These are phyloP conservation scores for Arxiozyma slooffiae DNA, from an alignment of 1,139 yeast species.

Conservation along the genomic window DNA sequence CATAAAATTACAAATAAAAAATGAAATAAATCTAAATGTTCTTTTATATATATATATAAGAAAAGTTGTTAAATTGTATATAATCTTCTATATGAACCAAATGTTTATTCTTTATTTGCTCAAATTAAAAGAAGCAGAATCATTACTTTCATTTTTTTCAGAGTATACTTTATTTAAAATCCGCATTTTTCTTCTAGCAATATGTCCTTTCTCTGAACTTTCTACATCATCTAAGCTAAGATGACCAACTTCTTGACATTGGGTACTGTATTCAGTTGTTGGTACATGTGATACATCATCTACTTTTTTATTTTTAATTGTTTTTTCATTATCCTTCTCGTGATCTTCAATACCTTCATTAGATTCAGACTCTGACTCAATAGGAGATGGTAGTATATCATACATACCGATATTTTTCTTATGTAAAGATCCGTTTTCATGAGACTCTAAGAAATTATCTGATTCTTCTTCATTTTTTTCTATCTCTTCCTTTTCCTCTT, in stretches of 20 bases:
- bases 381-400: not conserved
- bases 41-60: not conserved
- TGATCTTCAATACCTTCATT: slow-evolving; percentile 2
- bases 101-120: too few relatives aligned
- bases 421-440: slow-evolving; percentile 5
- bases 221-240: slow-evolving; percentile 10
- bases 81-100: too few relatives aligned
- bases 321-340: not conserved
- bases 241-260: slow-evolving; percentile 20
- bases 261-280: not conserved
- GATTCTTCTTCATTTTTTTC: slow-evolving; percentile 7
- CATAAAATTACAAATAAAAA: slow-evolving; percentile 33
- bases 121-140: not conserved
- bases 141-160: not conserved
- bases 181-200: slow-evolving; percentile 24
- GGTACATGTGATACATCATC: not conserved
- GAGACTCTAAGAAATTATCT: not conserved
- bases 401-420: not conserved
- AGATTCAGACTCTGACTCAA: not conserved
- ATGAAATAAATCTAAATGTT: not conserved
- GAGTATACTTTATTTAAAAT: slow-evolving; percentile 18
- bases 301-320: not conserved
- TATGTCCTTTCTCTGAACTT: slow-evolving; percentile 7
- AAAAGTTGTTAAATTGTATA: too few relatives aligned
- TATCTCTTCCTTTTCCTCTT: slow-evolving; percentile 1